Percentiles rank a stretch among this genome's conserved stretches.
Conservation (phyloP, 257 asterid genomes). For the Cynanchum wilfordii region DNA sequence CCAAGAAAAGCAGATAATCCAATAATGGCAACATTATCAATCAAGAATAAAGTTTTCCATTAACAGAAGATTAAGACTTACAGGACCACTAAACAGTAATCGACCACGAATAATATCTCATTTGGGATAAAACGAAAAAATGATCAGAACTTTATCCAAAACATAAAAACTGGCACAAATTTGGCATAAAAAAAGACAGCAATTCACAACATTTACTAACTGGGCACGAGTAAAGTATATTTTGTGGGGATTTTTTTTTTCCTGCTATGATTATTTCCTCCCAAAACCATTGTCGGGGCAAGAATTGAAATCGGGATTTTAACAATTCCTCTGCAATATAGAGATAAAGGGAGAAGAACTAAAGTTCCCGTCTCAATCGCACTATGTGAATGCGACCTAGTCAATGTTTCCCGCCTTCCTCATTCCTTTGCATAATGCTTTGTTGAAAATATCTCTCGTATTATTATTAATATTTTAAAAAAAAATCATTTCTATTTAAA, state of each 20-base stretch:
- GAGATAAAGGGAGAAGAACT: no score
- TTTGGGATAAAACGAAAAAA: not conserved
- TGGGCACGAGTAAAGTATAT: not conserved
- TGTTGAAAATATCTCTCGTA: no score
- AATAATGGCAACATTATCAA: conserved; percentile 57
- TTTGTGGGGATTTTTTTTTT: not conserved
- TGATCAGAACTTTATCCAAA: not conserved
- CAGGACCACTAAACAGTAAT: not conserved
- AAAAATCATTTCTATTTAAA: no score
- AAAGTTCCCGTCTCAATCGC: no score
- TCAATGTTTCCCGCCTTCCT: no score
- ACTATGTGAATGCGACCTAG: no score
- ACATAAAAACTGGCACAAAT: not conserved
- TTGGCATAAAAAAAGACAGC: not conserved
- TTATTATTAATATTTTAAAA: no score
- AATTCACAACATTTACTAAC: not conserved
- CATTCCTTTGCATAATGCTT: no score
- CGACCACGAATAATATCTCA: not conserved
- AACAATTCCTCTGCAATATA: no score
- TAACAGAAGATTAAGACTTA: not conserved
- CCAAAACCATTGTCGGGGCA: not conserved
- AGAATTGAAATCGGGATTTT: not conserved
- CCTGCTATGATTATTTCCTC: not conserved
- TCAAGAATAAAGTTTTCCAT: no score
- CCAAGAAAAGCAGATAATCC: conserved; percentile 71